Evolutionary conservation across 2,329 filamentous ascomycete species (phyloP).

Genomic region (Sarocladiaceae sp.): DNA sequence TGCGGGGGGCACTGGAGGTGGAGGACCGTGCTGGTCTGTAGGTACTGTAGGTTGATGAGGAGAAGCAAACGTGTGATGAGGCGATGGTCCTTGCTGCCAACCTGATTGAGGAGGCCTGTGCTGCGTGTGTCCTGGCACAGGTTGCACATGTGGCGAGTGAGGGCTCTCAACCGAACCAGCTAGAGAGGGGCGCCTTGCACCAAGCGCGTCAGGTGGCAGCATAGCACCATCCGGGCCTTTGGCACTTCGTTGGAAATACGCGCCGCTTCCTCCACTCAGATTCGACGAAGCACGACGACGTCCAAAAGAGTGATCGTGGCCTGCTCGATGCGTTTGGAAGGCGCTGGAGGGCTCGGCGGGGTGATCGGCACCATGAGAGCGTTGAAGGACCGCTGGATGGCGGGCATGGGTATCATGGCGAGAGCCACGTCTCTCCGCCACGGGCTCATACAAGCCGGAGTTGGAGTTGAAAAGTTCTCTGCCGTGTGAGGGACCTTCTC

Average conservation of each 20-base stretch:
- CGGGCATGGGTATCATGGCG: conserved; percentile 61
- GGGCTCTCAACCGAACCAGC: conserved; percentile 45
- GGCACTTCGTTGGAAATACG: conserved; percentile 52
- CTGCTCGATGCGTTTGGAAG: conserved; percentile 72
- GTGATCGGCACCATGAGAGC: conserved; percentile 56
- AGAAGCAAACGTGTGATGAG: conserved; percentile 33
- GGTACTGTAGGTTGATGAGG: conserved; percentile 24
- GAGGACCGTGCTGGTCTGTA: conserved; percentile 17
- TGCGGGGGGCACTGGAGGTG: conserved; percentile 25
- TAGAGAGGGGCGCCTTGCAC: conserved; percentile 41
- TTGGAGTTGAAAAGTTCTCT: conserved; percentile 93
- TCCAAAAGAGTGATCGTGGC: conserved; percentile 61
- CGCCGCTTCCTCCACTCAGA: conserved; percentile 78
- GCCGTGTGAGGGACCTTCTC: conserved; percentile 57
- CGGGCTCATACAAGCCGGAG: conserved; percentile 87
- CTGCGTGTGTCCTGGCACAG: conserved; percentile 16
- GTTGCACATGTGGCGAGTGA: conserved; percentile 33
- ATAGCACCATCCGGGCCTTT: conserved; percentile 37
- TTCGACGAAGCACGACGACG: conserved; percentile 84
- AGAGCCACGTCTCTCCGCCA: conserved; percentile 67
- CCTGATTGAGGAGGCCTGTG: conserved; percentile 18
- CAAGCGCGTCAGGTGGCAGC: conserved; percentile 36
- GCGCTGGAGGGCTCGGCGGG: conserved; percentile 79
- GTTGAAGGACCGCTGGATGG: conserved; percentile 73
- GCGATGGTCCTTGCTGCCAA: conserved; percentile 26